phyloP scores from a whole-genome alignment of 805 yeast species.

The Zygoascus biomembranicola region DNA sequence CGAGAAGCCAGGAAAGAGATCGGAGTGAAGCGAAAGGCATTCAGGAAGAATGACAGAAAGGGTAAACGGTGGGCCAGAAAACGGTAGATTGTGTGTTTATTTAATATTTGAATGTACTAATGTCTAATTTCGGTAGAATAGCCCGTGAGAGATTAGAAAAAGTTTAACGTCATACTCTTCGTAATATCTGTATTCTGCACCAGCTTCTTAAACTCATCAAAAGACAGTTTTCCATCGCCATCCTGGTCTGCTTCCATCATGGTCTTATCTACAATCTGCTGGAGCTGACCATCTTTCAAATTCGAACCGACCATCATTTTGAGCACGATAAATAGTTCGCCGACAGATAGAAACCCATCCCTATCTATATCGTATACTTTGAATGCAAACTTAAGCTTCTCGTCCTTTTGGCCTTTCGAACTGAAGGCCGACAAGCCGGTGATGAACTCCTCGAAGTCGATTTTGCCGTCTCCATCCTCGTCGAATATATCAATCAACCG shows the following conservation, averaged over 20 bases:
- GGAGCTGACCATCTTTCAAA: conserved; percentile 76
- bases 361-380: conserved; percentile 91
- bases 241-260: conserved; percentile 87
- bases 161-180: conserved; percentile 28
- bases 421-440: conserved; percentile 81
- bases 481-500: conserved; percentile 93
- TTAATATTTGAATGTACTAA: not conserved
- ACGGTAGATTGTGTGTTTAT: too few species aligned
- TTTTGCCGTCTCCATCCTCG: conserved; percentile 83
- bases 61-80: not conserved
- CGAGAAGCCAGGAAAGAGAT: conserved; percentile 10
- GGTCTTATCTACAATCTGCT: conserved; percentile 94
- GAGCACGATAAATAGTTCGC: conserved; percentile 84
- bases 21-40: conserved; percentile 1
- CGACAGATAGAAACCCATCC: conserved; percentile 92
- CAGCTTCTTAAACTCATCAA: conserved; percentile 68
- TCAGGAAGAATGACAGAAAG: not conserved
- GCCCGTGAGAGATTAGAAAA: conserved; percentile 11
- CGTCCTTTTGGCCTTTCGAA: conserved; percentile 69
- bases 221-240: conserved; percentile 78
- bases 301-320: conserved; percentile 97
- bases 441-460: conserved; percentile 93
- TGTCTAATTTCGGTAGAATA: not conserved
- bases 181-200: conserved; percentile 32
- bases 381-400: conserved; percentile 82